Evolutionary conservation across 2,329 filamentous ascomycete genomes (phyloP).

Genomic region (Acrodontium crateriforme): DNA sequence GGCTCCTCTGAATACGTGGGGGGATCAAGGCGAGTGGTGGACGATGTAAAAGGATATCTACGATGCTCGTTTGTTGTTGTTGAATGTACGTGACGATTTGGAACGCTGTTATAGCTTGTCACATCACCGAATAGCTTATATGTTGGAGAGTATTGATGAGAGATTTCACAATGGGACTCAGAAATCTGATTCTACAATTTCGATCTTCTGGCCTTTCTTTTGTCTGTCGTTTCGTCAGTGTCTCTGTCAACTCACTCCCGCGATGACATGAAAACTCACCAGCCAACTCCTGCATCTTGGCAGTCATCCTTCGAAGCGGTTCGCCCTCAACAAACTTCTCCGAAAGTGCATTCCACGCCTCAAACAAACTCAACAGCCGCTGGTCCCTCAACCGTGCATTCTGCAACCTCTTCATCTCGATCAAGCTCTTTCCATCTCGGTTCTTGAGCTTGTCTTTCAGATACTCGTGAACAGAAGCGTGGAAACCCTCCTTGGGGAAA

Average conservation of each 20-base stretch:
- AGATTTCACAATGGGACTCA: too few relatives aligned
- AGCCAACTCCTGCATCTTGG: slow-evolving; percentile 16
- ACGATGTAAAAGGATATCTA: too few relatives aligned
- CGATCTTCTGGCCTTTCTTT: too few relatives aligned
- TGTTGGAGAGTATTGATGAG: too few relatives aligned
- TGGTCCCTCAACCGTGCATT: slow-evolving; percentile 10
- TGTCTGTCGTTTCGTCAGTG: too few relatives aligned
- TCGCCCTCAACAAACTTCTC: slow-evolving; percentile 18
- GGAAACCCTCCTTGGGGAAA: slow-evolving; percentile 15
- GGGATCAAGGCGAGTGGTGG: slow-evolving; percentile 3
- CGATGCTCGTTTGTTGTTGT: too few relatives aligned
- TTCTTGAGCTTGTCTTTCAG: slow-evolving; percentile 13
- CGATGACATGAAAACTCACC: slow-evolving; percentile 8
- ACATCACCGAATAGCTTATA: too few relatives aligned
- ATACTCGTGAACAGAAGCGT: slow-evolving; percentile 11
- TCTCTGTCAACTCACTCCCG: too few relatives aligned
- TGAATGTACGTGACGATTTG: too few relatives aligned
- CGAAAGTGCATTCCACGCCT: slow-evolving; percentile 11
- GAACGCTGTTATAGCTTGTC: too few relatives aligned
- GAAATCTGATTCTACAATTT: too few relatives aligned
- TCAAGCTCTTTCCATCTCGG: slow-evolving; percentile 14
- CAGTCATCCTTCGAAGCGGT: slow-evolving; percentile 15
- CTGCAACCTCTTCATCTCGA: slow-evolving; percentile 17
- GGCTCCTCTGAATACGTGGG: slow-evolving; percentile 3
- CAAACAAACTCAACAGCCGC: slow-evolving; percentile 13